These are phyloP conservation scores for Xylaria palmicola DNA, from an alignment of 495 filamentous ascomycete genomes.

Conservation along the genomic window DNA sequence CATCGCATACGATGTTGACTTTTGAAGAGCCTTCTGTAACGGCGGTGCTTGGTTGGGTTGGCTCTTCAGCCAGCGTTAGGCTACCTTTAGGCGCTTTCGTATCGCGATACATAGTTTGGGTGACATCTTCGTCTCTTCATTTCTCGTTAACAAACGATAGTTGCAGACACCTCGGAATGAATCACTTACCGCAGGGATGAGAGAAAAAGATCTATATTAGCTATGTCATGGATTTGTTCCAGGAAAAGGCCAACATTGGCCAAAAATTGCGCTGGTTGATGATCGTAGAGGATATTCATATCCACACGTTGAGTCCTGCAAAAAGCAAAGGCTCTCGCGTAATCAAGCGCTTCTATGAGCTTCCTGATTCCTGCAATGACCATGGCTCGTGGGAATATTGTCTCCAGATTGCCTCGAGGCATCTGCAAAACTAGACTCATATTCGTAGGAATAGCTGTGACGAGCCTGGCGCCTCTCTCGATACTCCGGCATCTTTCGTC, in stretches of 20 bases:
- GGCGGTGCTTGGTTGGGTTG: neutral
- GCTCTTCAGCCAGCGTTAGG: constrained; percentile 19
- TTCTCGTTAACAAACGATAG: constrained; percentile 7
- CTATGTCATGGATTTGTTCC: constrained; percentile 79
- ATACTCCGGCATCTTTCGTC: constrained; percentile 93
- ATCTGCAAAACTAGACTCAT: constrained; percentile 85
- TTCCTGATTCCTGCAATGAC: constrained; percentile 84
- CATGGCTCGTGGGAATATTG: constrained; percentile 88
- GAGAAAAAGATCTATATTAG: constrained; percentile 88
- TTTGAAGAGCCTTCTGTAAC: constrained; percentile 53
- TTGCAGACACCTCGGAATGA: neutral
- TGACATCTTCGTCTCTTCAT: constrained; percentile 84
- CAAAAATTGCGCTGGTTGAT: constrained; percentile 81
- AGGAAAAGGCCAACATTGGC: constrained; percentile 72
- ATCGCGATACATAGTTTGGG: constrained; percentile 89
- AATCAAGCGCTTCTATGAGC: constrained; percentile 75
- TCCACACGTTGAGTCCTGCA: constrained; percentile 94
- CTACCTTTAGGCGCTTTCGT: constrained; percentile 53
- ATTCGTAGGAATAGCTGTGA: constrained; percentile 85
- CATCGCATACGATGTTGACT: constrained; percentile 86
- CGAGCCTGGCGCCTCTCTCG: constrained; percentile 81
- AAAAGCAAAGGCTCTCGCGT: constrained; percentile 76
- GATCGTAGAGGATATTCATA: constrained; percentile 97
- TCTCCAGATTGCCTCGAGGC: constrained; percentile 93
- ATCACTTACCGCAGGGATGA: constrained; percentile 76